These are phyloP conservation scores for Cucurbita argyrosperma DNA, from an alignment of 306 rosid genomes.

Conservation along the genomic window DNA sequence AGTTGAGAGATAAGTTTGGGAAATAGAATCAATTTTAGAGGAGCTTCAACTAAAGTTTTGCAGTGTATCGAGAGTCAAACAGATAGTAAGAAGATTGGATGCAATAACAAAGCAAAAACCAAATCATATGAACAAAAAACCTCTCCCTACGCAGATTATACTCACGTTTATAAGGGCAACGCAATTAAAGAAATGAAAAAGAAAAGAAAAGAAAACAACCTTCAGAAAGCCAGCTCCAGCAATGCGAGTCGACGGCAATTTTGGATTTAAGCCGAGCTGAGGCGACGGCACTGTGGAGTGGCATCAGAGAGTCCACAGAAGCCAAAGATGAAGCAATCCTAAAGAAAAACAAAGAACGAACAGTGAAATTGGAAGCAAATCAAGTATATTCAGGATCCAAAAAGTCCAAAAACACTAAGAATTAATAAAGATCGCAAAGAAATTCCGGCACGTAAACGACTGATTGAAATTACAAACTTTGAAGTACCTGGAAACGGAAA, in stretches of 20 bases:
- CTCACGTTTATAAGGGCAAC: background rate
- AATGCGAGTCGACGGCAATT: conserved; percentile 52
- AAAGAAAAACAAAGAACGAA: background rate
- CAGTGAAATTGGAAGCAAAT: background rate
- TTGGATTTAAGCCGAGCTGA: conserved; percentile 72
- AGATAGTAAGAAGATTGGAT: background rate
- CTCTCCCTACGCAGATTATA: background rate
- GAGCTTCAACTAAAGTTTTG: background rate
- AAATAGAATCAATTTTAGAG: background rate
- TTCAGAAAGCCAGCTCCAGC: conserved; percentile 86
- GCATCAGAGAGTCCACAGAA: conserved; percentile 63
- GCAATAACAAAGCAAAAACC: background rate
- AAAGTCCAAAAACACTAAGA: background rate
- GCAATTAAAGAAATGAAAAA: background rate
- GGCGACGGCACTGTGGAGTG: conserved; percentile 76
- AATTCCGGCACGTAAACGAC: background rate
- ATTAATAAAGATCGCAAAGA: background rate
- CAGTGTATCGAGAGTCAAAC: background rate
- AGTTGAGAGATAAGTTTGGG: background rate
- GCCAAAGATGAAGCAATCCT: conserved; percentile 55
- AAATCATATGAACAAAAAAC: background rate
- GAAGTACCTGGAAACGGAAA: conserved; percentile 45
- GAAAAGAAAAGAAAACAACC: conserved; percentile 17
- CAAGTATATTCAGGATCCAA: background rate
- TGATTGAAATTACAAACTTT: background rate